Percentiles rank a stretch among this genome's conserved stretches.
Evolutionary conservation across 345 rosid species (phyloP).

Genomic region (Brassica napus): Da-Ae NC_063434.1:10389501-10390000

Average conservation of each 20-base stretch:
- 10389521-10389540: too few relatives aligned
- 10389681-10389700: too few relatives aligned
- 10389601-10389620: too few relatives aligned
- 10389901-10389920: conserved; percentile 1
- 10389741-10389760: conserved; percentile 14
- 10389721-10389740: conserved; percentile 16
- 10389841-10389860: not conserved
- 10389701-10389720: too few relatives aligned
- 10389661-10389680: too few relatives aligned
- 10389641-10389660: too few relatives aligned
- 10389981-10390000: conserved; percentile 12
- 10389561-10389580: too few relatives aligned
- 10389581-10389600: too few relatives aligned
- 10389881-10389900: conserved; percentile 2
- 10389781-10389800: conserved; percentile 18
- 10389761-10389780: conserved; percentile 25
- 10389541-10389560: too few relatives aligned
- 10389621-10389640: too few relatives aligned
- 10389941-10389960: not conserved
- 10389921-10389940: not conserved
- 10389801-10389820: conserved; percentile 32
- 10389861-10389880: conserved; percentile 29
- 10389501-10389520: too few relatives aligned
- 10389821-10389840: conserved; percentile 21
- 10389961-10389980: not conserved